Conservation (phyloP, 192 early-diverging fungal genomes). For the Ambispora gerdemannii region DNA sequence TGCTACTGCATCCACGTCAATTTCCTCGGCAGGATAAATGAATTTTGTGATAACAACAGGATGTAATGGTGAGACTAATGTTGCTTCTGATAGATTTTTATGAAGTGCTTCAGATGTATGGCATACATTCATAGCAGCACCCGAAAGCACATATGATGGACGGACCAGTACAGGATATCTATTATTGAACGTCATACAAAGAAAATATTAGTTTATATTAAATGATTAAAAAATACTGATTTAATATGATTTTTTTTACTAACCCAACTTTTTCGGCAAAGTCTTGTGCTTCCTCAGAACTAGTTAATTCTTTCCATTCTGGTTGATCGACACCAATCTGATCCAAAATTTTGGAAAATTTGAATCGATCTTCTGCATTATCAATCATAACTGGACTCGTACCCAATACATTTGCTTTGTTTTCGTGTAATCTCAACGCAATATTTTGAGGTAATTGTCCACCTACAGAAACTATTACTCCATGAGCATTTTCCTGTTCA, state of each 20-base stretch:
- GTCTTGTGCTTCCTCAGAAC: constrained; percentile 73
- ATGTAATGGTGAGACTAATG: constrained; percentile 86
- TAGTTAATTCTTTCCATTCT: constrained; percentile 93
- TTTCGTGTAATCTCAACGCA: constrained; percentile 83
- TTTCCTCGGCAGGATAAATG: constrained; percentile 97
- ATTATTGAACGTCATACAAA: neutral
- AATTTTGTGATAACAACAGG: constrained; percentile 98
- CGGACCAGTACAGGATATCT: constrained; percentile 91
- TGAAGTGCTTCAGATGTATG: constrained; percentile 73
- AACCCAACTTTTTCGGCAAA: constrained; percentile 84
- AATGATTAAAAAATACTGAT: neutral
- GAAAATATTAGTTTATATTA: neutral
- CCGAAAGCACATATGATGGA: constrained; percentile 97
- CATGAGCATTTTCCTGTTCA: constrained; percentile 79
- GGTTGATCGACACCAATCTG: constrained; percentile 97
- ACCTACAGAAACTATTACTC: constrained; percentile 93
- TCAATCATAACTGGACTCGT: constrained; percentile 98
- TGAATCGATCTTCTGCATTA: constrained; percentile 95
- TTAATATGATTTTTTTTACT: neutral
- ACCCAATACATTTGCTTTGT: constrained; percentile 91
- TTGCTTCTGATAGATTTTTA: constrained; percentile 85
- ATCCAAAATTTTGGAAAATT: constrained; percentile 96
- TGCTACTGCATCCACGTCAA: constrained; percentile 99
- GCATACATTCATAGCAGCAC: constrained; percentile 90
- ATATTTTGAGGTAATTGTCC: constrained; percentile 99